These are phyloP conservation scores for Penicillium sp. DNA, from an alignment of 2,329 filamentous ascomycete species.

Conservation along the genomic window DNA sequence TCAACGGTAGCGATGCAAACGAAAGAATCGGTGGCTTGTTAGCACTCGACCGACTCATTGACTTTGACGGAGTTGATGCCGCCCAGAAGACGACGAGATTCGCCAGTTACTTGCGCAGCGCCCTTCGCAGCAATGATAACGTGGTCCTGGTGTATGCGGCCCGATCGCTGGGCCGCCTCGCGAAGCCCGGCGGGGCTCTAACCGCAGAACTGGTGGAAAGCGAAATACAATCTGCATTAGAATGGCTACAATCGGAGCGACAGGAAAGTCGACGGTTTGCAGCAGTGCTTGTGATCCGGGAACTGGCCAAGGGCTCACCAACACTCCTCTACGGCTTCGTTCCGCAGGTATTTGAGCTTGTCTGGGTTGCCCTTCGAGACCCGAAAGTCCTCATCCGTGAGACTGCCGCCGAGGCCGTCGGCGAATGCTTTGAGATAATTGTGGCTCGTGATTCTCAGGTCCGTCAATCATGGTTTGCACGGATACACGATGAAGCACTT, in stretches of 20 bases:
- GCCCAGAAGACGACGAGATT: conserved; percentile 93
- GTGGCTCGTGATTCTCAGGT: conserved; percentile 85
- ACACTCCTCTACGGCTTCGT: conserved; percentile 96
- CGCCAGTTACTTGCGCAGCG: conserved; percentile 80
- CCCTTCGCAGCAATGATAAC: conserved; percentile 87
- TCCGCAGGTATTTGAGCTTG: conserved; percentile 88
- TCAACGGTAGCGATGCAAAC: conserved; percentile 78
- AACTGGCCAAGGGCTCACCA: conserved; percentile 87
- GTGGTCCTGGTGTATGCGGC: conserved; percentile 88
- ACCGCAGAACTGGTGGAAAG: conserved; percentile 95
- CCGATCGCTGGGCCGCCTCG: conserved; percentile 82
- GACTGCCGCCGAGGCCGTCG: conserved; percentile 88
- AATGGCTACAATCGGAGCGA: conserved; percentile 94
- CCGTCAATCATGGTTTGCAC: conserved; percentile 81
- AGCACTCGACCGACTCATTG: conserved; percentile 86
- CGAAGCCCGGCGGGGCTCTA: conserved; percentile 85
- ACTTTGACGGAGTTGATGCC: conserved; percentile 92
- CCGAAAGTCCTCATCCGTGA: conserved; percentile 86
- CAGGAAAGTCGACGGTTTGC: conserved; percentile 92
- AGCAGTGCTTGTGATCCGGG: conserved; percentile 83
- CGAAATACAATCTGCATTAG: conserved; percentile 91
- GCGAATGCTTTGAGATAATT: conserved; percentile 93
- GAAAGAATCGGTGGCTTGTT: conserved; percentile 90
- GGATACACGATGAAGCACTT: conserved; percentile 83
- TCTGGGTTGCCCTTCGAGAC: conserved; percentile 92